Conservation (phyloP, 805 yeast species). For the Hanseniaspora nectarophila region DNA sequence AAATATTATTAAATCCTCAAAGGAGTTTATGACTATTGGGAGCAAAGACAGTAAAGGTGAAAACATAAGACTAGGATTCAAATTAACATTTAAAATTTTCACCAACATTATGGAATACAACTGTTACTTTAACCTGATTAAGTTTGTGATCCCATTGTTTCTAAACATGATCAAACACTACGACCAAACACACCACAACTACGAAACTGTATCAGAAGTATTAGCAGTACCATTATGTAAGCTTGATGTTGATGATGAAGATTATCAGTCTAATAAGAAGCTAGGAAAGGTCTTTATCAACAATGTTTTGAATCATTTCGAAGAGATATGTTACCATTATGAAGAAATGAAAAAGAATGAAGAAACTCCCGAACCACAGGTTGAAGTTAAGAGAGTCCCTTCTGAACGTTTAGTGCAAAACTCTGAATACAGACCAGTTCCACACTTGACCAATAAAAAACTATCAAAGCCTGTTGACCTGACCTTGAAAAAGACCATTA, state of each 20-base stretch:
- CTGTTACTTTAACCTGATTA: slow-evolving; percentile 27
- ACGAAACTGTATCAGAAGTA: slow-evolving; percentile 31
- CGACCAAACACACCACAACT: slow-evolving; percentile 34
- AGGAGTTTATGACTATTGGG: neutral
- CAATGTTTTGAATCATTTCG: slow-evolving; percentile 44
- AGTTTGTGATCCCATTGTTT: slow-evolving; percentile 38
- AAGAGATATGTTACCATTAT: slow-evolving; percentile 21
- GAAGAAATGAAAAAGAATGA: slow-evolving; percentile 9
- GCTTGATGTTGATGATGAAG: slow-evolving; percentile 32
- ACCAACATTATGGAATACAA: slow-evolving; percentile 27
- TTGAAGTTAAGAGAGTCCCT: neutral
- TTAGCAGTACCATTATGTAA: slow-evolving; percentile 48
- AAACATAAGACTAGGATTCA: slow-evolving; percentile 38
- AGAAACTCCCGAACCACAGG: neutral
- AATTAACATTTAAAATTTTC: slow-evolving; percentile 34
- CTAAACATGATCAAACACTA: slow-evolving; percentile 31
- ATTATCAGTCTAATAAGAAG: slow-evolving; percentile 35
- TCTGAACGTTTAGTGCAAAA: neutral
- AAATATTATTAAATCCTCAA: slow-evolving; percentile 28
- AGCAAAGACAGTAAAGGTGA: slow-evolving; percentile 27
- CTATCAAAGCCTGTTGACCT: neutral
- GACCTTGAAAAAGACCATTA: neutral
- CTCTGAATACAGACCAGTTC: neutral
- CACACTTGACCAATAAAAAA: neutral
- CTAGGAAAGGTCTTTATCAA: slow-evolving; percentile 43